These are phyloP conservation scores for Chrysoporthe cubensis DNA, from an alignment of 2,329 filamentous ascomycete species.

Conservation along the genomic window DNA sequence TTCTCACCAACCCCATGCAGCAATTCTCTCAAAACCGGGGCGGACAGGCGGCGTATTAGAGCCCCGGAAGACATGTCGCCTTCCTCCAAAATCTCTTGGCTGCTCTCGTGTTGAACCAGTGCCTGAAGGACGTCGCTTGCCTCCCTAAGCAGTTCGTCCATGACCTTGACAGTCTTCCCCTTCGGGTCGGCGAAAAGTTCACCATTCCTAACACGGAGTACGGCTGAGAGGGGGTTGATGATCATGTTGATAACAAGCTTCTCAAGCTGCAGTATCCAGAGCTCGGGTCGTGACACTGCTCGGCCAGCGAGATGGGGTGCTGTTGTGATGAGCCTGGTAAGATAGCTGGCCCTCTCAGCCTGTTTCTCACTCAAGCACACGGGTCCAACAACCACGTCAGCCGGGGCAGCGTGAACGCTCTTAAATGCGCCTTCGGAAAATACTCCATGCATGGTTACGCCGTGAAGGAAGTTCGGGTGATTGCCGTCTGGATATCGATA, in stretches of 20 bases:
- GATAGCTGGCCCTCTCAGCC: constrained; percentile 36
- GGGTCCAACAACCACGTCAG: constrained; percentile 51
- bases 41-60: constrained; percentile 49
- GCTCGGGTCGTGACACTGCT: constrained; percentile 45
- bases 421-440: constrained; percentile 54
- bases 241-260: constrained; percentile 82
- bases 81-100: constrained; percentile 42
- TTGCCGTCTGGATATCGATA: constrained; percentile 43
- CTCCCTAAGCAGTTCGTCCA: constrained; percentile 74
- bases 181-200: constrained; percentile 65
- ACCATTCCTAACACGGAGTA: constrained; percentile 81
- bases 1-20: constrained; percentile 52
- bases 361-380: constrained; percentile 41
- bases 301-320: constrained; percentile 49
- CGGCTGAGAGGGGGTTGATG: constrained; percentile 82
- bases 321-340: constrained; percentile 47
- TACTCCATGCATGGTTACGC: constrained; percentile 63
- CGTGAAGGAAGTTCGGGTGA: constrained; percentile 72
- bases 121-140: constrained; percentile 72
- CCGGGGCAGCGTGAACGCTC: constrained; percentile 57
- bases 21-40: constrained; percentile 46
- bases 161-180: constrained; percentile 57
- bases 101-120: constrained; percentile 64
- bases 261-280: constrained; percentile 73
- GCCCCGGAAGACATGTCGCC: constrained; percentile 22